Base-by-base conservation (phyloP, 2,329 filamentous ascomycete genomes). In the Mollisia scopiformis region DNA sequence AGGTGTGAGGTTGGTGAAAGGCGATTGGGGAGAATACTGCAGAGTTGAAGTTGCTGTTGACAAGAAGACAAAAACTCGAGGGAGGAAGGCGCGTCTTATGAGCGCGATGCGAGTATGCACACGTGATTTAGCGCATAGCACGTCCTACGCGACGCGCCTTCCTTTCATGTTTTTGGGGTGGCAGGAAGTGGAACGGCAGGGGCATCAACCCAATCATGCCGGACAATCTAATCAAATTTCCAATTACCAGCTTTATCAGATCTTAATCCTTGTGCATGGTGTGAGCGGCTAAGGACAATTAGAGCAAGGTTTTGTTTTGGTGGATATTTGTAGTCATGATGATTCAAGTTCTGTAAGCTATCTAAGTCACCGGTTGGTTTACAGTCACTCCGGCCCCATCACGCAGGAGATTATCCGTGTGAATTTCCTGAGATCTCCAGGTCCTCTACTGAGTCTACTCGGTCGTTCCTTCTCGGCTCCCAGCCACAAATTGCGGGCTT, bases 191-290 rank as follows among this genome's bases (percentile, higher is more conserved):
- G 27, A 31, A 30, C 27, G 31, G 10, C 27, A 31, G 23, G 13
- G 30, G 43, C 14, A 14, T 43, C 35, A 33, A 31, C 43, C 49
- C 49, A 51, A 51, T 51, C 27, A 33, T 4, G 19, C 31, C 6
- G 14, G 16, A 21, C 19, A 19, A 31, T 51, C 30, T 51, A 51
- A 51, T 51, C 39, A 49, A 23, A 25, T 41, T 37, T 43, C 8
- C 33, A 27, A 19, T 19, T 7, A 13, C 49, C 50, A 64, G 53
- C 53, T 21, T 69, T 68, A 69, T 69, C 67, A 64, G 66, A 69
- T 69, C 64, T 66, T 64, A 60, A 64, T 65, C 61, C 64, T 61
- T 14, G 64, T 55, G 2, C 39, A 21, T 51, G 4, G 33, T 43
- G 43, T 39, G 51, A 14, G 33, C 35, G 51, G 39, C 31, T 37